Evolutionary conservation across 306 rosid genomes (phyloP), one percentile per base, ranked within the genome.

Genomic region (Lathyrus tuberosus): DNA sequence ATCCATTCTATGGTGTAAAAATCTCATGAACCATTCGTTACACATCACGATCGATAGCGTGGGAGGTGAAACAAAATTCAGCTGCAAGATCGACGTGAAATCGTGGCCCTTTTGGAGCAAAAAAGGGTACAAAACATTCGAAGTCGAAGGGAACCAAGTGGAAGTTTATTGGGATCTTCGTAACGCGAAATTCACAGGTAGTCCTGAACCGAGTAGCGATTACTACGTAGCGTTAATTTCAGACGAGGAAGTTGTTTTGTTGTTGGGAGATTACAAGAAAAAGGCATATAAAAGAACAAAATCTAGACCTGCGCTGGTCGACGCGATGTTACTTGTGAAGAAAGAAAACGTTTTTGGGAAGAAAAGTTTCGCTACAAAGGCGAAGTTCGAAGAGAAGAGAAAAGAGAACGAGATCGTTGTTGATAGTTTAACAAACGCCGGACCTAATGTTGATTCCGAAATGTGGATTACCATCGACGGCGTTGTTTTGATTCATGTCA

Each of bases 401-500:
- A 87, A 78, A 62, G 92, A 83, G 35, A 84, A 80, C 10, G 99
- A 91, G n/a, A 89, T 95, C 62, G 88, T 95, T 0, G 97, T 95
- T 10, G 97, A 91, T 54, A 86, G 90, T 58, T 83, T 88, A 8
- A 83, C 87, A 0, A 49, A 78, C 0, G 90, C 87, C 22, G 22
- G 24, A 6, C 67, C 68, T 3, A 84, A 44, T 10, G 40, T 35
- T 2, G 97, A 95, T 17, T 97, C 99, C 0, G 99, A 95, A 74
- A 95, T 95, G 97, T 89, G 99, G 99, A 83, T 95, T 18, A 91
- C 91, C 78, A 71, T 95, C 9, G 97, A 95, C 40, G 99, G 99
- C 14, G 70, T 89, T 5, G 93, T 91, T 61, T 40, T 87, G 73
- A 77, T 89, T 53, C 95, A 95, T 62, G 89, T 95, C 11, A 87